Conservation (phyloP, 805 yeast species). For the Ogataea haglerorum region DNA sequence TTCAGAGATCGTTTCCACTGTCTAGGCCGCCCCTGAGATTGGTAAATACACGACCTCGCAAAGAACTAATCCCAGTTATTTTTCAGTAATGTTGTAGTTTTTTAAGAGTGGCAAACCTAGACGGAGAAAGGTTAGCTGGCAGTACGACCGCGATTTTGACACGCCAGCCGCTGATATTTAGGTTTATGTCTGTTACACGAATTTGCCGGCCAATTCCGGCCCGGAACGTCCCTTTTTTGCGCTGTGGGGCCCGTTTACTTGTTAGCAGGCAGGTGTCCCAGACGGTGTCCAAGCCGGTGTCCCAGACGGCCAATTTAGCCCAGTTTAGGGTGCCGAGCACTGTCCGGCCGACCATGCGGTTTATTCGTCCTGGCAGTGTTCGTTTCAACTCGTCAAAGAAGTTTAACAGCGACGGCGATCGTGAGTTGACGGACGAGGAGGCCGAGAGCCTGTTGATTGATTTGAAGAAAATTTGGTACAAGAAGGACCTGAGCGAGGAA, state of each 20-base stretch:
- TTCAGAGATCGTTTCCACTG: conserved; percentile 81
- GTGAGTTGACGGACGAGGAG: conserved; percentile 29
- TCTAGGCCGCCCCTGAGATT: conserved; percentile 29
- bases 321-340: not conserved
- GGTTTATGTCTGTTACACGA: not conserved
- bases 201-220: not conserved
- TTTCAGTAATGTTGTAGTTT: not conserved
- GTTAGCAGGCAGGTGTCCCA: not conserved
- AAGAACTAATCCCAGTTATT: not conserved
- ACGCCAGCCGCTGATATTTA: not conserved
- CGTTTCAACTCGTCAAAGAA: conserved; percentile 20
- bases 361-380: not conserved
- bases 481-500: conserved; percentile 19
- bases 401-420: conserved; percentile 26
- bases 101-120: conserved; percentile 4
- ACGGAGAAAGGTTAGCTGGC: not conserved
- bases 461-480: conserved; percentile 27
- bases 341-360: not conserved
- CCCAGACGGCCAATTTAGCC: not conserved
- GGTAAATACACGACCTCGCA: conserved; percentile 1
- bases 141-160: not conserved
- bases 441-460: conserved; percentile 22
- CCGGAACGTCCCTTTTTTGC: not conserved
- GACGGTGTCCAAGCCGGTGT: not conserved
- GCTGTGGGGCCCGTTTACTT: conserved; percentile 1